These are phyloP conservation scores for Piper betle DNA, from an alignment of 164 flowering plant genomes.

Conservation along the genomic window DNA sequence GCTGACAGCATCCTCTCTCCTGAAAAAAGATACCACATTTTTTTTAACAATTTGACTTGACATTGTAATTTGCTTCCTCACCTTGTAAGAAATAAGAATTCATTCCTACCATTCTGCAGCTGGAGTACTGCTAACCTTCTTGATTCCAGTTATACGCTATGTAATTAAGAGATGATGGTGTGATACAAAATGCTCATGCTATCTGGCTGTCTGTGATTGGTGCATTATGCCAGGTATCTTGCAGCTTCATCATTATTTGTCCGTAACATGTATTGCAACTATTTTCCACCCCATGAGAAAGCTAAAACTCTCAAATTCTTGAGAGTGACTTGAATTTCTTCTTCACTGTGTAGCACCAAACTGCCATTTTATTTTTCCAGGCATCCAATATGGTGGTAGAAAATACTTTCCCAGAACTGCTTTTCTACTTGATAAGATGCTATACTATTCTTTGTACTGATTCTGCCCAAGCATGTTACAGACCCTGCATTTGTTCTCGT, in stretches of 20 bases:
- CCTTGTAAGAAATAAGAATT: no score
- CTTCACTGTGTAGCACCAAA: background rate
- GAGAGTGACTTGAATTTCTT: background rate
- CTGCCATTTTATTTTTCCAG: slow-evolving; percentile 4
- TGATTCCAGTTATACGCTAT: slow-evolving; percentile 23
- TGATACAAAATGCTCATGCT: slow-evolving; percentile 23
- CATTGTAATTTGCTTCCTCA: no score
- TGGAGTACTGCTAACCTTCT: slow-evolving; percentile 17
- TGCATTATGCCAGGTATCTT: slow-evolving; percentile 33
- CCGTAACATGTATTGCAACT: background rate
- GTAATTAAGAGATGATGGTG: slow-evolving; percentile 14
- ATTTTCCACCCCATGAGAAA: background rate
- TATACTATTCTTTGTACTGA: slow-evolving; percentile 27
- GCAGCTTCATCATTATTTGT: background rate
- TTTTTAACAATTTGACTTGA: no score
- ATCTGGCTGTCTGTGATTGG: slow-evolving; percentile 34
- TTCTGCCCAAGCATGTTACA: slow-evolving; percentile 11
- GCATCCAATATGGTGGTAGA: slow-evolving; percentile 12
- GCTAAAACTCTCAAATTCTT: no score
- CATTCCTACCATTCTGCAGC: slow-evolving; percentile 16
- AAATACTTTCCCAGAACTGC: slow-evolving; percentile 26
- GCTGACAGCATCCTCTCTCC: no score
- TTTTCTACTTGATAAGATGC: slow-evolving; percentile 36
- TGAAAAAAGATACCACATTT: no score
- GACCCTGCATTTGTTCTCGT: background rate